Evolutionary conservation across 2,329 filamentous ascomycete species (phyloP).

Genomic region (Alternaria gansuensis): DNA sequence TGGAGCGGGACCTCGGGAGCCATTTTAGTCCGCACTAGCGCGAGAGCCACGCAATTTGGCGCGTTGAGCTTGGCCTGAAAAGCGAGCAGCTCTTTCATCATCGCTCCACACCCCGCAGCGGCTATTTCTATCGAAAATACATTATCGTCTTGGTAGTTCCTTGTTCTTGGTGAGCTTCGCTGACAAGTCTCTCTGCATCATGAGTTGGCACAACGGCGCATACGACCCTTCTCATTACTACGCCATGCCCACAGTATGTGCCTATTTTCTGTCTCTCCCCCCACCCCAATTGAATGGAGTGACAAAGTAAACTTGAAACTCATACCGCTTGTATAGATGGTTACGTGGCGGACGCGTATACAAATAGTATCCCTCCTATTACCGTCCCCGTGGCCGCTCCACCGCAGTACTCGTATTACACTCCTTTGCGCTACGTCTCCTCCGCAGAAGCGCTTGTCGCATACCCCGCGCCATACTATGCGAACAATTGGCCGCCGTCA

Average conservation of each 20-base stretch:
- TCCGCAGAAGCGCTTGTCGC: background rate
- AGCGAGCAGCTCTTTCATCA: constrained; percentile 1
- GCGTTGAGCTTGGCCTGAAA: background rate
- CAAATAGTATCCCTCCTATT: background rate
- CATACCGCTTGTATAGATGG: background rate
- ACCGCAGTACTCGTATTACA: constrained; percentile 6
- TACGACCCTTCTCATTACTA: background rate
- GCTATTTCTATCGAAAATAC: background rate
- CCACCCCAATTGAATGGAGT: no score
- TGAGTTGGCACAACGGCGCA: background rate
- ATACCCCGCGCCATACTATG: background rate
- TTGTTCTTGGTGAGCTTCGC: background rate
- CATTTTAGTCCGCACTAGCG: background rate
- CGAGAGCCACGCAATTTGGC: background rate
- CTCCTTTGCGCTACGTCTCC: constrained; percentile 1
- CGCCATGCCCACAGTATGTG: background rate
- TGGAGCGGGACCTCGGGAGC: background rate
- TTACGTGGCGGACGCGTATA: background rate
- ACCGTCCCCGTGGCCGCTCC: background rate
- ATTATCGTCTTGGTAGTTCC: background rate
- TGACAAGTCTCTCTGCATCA: background rate
- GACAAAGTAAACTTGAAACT: background rate
- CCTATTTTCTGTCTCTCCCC: no score
- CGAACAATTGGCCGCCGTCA: background rate
- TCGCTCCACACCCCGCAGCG: constrained; percentile 4